A percentile compares a stretch with the other conserved stretches of the same genome.
These are phyloP conservation scores for Lactarius psammicola DNA, from an alignment of 768 basidiomycete species.

Conservation along the genomic window DNA sequence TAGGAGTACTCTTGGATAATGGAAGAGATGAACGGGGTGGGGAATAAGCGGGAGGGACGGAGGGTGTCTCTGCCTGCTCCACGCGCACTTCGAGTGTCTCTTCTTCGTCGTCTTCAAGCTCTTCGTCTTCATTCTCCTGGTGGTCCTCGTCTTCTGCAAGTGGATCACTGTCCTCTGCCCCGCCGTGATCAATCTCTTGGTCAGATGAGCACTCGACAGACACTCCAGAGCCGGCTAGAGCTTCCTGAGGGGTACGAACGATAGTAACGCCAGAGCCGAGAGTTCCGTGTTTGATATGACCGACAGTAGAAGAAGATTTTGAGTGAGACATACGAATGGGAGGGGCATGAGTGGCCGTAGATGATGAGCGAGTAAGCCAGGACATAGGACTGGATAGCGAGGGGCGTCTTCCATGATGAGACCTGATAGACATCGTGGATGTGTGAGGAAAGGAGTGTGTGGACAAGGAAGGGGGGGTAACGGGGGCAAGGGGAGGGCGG, in stretches of 20 bases:
- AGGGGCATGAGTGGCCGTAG: slow-evolving; percentile 33
- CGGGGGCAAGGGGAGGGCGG: slow-evolving; percentile 19
- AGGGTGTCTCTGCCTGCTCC: slow-evolving; percentile 9
- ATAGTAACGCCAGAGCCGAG: slow-evolving; percentile 74
- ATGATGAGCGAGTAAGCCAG: slow-evolving; percentile 44
- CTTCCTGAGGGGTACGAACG: slow-evolving; percentile 79
- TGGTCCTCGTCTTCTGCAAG: background rate
- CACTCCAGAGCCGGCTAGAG: slow-evolving; percentile 44
- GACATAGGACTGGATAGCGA: slow-evolving; percentile 44
- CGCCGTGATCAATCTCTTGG: slow-evolving; percentile 2
- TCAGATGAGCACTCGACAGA: slow-evolving; percentile 18
- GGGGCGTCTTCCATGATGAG: slow-evolving; percentile 36
- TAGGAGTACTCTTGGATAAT: slow-evolving; percentile 29
- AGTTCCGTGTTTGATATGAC: slow-evolving; percentile 43
- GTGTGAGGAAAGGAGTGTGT: slow-evolving; percentile 7
- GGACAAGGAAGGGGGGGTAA: slow-evolving; percentile 18
- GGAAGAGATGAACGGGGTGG: slow-evolving; percentile 34
- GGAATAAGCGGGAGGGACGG: slow-evolving; percentile 30
- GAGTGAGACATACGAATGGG: slow-evolving; percentile 47
- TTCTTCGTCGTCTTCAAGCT: background rate
- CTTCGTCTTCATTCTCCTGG: background rate
- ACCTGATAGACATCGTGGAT: slow-evolving; percentile 29
- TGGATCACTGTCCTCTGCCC: background rate
- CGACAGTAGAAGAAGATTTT: slow-evolving; percentile 37
- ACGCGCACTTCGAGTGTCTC: slow-evolving; percentile 7